Conservation (phyloP, 1,284 basidiomycete species). For the Trametes versicolor region DNA sequence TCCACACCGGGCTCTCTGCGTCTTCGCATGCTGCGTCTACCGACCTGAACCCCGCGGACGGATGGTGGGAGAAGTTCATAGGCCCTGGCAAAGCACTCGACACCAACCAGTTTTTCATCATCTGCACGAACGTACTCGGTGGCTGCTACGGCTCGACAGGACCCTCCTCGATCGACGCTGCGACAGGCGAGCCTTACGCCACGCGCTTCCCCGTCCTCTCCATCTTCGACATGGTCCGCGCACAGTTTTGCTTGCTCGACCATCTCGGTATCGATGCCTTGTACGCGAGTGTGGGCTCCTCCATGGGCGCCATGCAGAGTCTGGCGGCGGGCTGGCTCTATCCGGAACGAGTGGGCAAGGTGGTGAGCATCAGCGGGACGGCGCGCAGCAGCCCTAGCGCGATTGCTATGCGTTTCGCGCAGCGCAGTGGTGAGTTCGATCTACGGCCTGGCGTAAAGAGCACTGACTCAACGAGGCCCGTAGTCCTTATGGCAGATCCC, state of each 20-base stretch:
- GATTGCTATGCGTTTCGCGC: slow-evolving; percentile 96
- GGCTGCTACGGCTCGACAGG: slow-evolving; percentile 98
- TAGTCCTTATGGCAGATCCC: slow-evolving; percentile 98
- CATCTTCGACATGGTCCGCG: slow-evolving; percentile 97
- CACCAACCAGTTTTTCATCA: slow-evolving; percentile 92
- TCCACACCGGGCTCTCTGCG: slow-evolving; percentile 96
- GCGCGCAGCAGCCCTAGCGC: slow-evolving; percentile 92
- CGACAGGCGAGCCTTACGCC: slow-evolving; percentile 80
- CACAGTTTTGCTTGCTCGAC: slow-evolving; percentile 91
- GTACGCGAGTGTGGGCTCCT: slow-evolving; percentile 93
- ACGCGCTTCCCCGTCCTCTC: slow-evolving; percentile 93
- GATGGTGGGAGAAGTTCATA: slow-evolving; percentile 99
- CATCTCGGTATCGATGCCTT: slow-evolving; percentile 86
- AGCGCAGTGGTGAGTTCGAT: slow-evolving; percentile 82
- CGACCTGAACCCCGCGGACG: slow-evolving; percentile 78
- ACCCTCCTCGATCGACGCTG: slow-evolving; percentile 82
- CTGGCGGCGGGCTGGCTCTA: slow-evolving; percentile 95
- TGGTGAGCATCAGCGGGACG: slow-evolving; percentile 95
- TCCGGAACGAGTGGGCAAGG: slow-evolving; percentile 87
- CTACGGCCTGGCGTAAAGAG: slow-evolving; percentile 5
- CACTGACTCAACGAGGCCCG: slow-evolving; percentile 21
- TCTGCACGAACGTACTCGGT: slow-evolving; percentile 97
- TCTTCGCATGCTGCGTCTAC: slow-evolving; percentile 96
- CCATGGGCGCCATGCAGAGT: slow-evolving; percentile 99
- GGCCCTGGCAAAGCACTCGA: slow-evolving; percentile 95